phyloP scores from a whole-genome alignment of 768 basidiomycete species.

The Lactarius sp. region DNA sequence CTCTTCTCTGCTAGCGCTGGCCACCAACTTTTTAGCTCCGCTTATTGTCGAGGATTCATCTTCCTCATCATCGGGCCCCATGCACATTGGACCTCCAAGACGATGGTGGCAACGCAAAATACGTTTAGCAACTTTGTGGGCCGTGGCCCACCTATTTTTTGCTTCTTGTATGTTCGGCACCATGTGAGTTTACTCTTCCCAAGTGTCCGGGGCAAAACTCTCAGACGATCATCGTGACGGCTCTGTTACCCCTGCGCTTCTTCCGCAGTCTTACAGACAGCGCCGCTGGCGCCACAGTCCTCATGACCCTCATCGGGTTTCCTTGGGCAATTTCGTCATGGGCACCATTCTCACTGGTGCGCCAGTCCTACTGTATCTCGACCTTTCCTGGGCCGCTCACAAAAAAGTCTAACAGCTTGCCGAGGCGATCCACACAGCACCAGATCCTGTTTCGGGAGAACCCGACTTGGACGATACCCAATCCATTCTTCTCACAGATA shows the following conservation, averaged over 20 bases:
- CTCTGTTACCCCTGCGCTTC: neutral
- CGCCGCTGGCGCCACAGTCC: conserved; percentile 63
- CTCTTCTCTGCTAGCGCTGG: conserved; percentile 64
- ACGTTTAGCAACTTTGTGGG: conserved; percentile 71
- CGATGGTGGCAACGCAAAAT: conserved; percentile 37
- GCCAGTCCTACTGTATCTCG: conserved; percentile 27
- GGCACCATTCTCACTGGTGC: conserved; percentile 87
- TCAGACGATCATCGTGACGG: neutral
- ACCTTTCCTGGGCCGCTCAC: neutral
- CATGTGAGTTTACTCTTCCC: conserved; percentile 52
- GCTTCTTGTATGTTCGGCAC: conserved; percentile 75
- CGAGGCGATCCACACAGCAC: conserved; percentile 76
- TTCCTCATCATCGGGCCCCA: conserved; percentile 1
- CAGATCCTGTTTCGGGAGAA: conserved; percentile 29
- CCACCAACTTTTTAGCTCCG: conserved; percentile 66
- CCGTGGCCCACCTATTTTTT: conserved; percentile 68
- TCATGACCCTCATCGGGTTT: conserved; percentile 79
- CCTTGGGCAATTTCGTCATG: conserved; percentile 92
- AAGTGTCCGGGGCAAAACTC: neutral
- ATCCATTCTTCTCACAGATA: conserved; percentile 39
- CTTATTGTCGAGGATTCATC: conserved; percentile 39
- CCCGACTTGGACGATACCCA: conserved; percentile 31
- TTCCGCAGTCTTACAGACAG: conserved; percentile 59
- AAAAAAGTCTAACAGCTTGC: conserved; percentile 43
- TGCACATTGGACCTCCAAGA: conserved; percentile 4